Conservation (phyloP, 2,329 filamentous ascomycete genomes). For the Periconia sp. region DNA sequence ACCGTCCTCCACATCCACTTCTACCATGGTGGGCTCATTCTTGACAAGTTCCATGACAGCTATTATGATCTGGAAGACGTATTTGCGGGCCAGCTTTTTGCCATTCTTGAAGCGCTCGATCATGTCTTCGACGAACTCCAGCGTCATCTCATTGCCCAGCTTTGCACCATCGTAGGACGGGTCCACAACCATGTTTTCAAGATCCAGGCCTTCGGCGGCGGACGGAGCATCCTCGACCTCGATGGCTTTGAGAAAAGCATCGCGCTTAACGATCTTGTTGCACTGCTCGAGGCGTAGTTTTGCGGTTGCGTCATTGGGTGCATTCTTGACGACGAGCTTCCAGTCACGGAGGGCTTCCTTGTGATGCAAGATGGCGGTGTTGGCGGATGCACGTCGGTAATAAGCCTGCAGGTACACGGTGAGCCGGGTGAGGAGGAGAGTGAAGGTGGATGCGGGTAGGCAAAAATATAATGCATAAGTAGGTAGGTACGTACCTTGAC, state of each 20-base stretch:
- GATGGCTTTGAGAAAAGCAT: slow-evolving; percentile 83
- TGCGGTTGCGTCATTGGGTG: slow-evolving; percentile 85
- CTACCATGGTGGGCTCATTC: slow-evolving; percentile 95
- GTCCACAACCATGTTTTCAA: slow-evolving; percentile 84
- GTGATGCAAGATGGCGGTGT: slow-evolving; percentile 86
- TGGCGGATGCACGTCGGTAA: slow-evolving; percentile 88
- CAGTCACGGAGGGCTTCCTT: slow-evolving; percentile 90
- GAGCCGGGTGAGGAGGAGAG: slow-evolving; percentile 2
- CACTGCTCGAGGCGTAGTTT: slow-evolving; percentile 90
- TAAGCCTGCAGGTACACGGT: slow-evolving; percentile 66
- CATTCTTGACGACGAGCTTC: slow-evolving; percentile 83
- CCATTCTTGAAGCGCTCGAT: slow-evolving; percentile 65
- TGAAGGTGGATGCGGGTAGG: not conserved
- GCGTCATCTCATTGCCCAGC: slow-evolving; percentile 82
- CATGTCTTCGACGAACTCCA: slow-evolving; percentile 65
- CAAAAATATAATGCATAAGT: not conserved
- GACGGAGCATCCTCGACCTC: slow-evolving; percentile 90
- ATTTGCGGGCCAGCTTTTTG: slow-evolving; percentile 94
- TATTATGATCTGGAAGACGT: slow-evolving; percentile 94
- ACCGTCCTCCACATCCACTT: slow-evolving; percentile 77
- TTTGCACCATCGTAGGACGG: slow-evolving; percentile 80
- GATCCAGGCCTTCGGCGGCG: slow-evolving; percentile 61
- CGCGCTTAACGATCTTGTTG: slow-evolving; percentile 88
- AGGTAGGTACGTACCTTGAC: slow-evolving; percentile 68
- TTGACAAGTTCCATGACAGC: slow-evolving; percentile 88